phyloP scores from a whole-genome alignment of 2,329 filamentous ascomycete species.

The Neurospora sp. region DNA sequence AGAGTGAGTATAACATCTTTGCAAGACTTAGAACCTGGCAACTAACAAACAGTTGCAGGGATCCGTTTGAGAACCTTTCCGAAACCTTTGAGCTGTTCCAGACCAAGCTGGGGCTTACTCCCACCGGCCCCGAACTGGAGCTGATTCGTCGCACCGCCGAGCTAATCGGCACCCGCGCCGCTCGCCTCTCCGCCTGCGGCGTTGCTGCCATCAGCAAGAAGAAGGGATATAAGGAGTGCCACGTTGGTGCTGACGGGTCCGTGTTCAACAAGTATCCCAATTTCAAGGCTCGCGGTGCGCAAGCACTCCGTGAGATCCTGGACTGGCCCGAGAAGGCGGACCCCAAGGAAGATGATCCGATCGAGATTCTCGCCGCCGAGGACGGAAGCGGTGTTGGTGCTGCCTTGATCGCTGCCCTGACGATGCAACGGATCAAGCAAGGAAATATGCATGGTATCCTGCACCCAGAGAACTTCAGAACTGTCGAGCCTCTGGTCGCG shows the following conservation, averaged over 20 bases:
- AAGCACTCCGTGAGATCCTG: slow-evolving; percentile 86
- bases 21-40: not conserved
- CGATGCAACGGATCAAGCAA: slow-evolving; percentile 52
- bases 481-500: not conserved
- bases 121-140: slow-evolving; percentile 73
- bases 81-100: slow-evolving; percentile 80
- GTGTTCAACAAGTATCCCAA: slow-evolving; percentile 99
- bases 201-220: slow-evolving; percentile 95
- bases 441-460: slow-evolving; percentile 56
- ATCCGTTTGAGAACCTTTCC: slow-evolving; percentile 89
- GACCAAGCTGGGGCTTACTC: slow-evolving; percentile 60
- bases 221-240: slow-evolving; percentile 79
- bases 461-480: slow-evolving; percentile 51
- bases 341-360: slow-evolving; percentile 69
- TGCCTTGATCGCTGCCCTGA: slow-evolving; percentile 76
- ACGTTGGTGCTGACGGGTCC: slow-evolving; percentile 92
- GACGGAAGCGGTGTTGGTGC: slow-evolving; percentile 97
- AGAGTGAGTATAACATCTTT: slow-evolving; percentile 46
- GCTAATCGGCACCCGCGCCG: slow-evolving; percentile 88
- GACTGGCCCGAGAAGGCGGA: slow-evolving; percentile 74
- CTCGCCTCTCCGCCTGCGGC: slow-evolving; percentile 86
- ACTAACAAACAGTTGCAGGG: slow-evolving; percentile 37
- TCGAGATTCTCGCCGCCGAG: slow-evolving; percentile 82
- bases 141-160: slow-evolving; percentile 83
- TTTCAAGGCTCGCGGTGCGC: slow-evolving; percentile 87